phyloP scores from a whole-genome alignment of 2,329 filamentous ascomycete genomes.

The Xylaria sp. region DNA sequence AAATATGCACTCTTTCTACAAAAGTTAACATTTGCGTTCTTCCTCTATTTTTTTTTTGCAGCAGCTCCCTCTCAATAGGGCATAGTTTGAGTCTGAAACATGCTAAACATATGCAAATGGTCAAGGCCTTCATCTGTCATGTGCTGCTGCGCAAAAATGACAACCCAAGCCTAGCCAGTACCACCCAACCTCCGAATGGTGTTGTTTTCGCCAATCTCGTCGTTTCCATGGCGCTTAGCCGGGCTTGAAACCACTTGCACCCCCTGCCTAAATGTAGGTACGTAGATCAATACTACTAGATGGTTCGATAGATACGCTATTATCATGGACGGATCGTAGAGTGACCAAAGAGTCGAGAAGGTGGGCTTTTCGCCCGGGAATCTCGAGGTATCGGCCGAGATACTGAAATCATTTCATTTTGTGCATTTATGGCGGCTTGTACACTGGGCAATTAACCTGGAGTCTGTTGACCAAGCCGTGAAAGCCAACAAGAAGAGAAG shows the following conservation, averaged over 20 bases:
- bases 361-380: neutral
- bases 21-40: neutral
- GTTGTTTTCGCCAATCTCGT: neutral
- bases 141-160: neutral
- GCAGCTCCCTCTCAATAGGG: neutral
- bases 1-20: too few relatives aligned
- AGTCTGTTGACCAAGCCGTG: neutral
- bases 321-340: neutral
- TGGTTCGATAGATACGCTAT: neutral
- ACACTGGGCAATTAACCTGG: too few relatives aligned
- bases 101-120: neutral
- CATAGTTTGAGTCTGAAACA: neutral
- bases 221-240: neutral
- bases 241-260: neutral
- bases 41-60: neutral
- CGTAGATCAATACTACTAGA: neutral
- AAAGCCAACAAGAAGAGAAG: neutral
- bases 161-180: neutral
- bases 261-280: neutral
- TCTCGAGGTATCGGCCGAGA: neutral
- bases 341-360: too few relatives aligned
- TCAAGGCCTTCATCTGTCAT: too few relatives aligned
- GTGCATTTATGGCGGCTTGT: neutral
- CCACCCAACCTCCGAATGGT: neutral
- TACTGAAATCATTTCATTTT: neutral